phyloP scores from a whole-genome alignment of 164 flowering plant species.

The Piper betle region DNA sequence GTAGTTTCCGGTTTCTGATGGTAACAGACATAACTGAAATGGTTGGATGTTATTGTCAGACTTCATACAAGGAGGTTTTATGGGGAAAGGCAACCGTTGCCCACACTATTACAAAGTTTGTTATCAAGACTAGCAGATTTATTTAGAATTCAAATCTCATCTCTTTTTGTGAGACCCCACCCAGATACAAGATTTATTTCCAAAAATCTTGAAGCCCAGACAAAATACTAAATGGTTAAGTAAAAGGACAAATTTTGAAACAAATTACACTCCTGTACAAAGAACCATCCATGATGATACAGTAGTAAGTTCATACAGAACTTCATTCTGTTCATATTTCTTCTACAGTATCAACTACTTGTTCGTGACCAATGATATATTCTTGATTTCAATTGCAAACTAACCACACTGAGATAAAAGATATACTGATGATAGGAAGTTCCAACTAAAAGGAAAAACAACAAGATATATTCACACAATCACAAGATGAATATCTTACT shows the following conservation, averaged over 20 bases:
- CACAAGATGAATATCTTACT: constrained; percentile 20
- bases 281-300: background rate
- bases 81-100: background rate
- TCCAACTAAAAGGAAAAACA: background rate
- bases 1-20: too few relatives aligned
- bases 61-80: background rate
- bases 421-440: background rate
- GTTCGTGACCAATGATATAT: too few relatives aligned
- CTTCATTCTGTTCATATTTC: too few relatives aligned
- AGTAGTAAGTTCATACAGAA: background rate
- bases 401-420: background rate
- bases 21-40: background rate
- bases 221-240: background rate
- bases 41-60: background rate
- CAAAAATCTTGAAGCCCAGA: background rate
- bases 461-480: background rate
- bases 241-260: too few relatives aligned
- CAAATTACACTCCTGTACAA: too few relatives aligned
- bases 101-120: background rate
- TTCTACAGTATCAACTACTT: too few relatives aligned
- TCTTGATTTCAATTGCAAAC: too few relatives aligned
- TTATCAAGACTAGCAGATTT: background rate
- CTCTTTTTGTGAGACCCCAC: background rate
- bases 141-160: background rate
- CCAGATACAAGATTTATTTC: background rate